Evolutionary conservation across 2,329 filamentous ascomycete species (phyloP), one percentile per base, ranked within the genome.

Genomic region (Clonostachys byssicola): DNA sequence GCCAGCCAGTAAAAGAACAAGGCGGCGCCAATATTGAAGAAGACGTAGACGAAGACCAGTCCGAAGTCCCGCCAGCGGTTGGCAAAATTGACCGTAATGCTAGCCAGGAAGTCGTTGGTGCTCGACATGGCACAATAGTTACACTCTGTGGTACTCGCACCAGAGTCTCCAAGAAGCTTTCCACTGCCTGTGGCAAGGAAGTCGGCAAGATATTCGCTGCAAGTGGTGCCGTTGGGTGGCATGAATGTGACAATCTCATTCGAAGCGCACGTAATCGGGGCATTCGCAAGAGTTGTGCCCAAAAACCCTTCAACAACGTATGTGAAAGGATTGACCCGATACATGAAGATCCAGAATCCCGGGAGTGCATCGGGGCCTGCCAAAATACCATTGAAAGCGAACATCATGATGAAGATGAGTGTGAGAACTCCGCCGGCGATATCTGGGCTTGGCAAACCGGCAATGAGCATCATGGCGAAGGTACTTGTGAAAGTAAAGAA

Each of bases 331-430:
- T 80, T 86, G 40, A 86, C 66, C 36, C 83, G 77, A 63, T 88
- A 88, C 78, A 87, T 83, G 68, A 83, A 86, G 54, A 82, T 81
- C 86, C 86, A 89, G 72, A 89, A 88, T 3, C 77, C 70, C 0
- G 86, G 85, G 40, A 89, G 74, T 2, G 68, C 63, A 0, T 62
- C 56, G 0, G 83, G 83, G 3, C 71, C 63, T 2, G 81, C 81
- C 49, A 90, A 71, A 23, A 90, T 81, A 50, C 65, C 70, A 53
- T 81, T 85, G 74, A 88, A 89, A 51, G 85, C 73, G 47, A 89
- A 66, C 46, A 80, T 78, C 67, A 88, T 87, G 9, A 75, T 84
- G 1, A 80, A 77, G 63, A 86, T 87, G 47, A 89, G 62, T 48
- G 87, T 72, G 54, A 83, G 61, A 40, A 88, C 60, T 42, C 85